Evolutionary conservation across 441 rosid genomes (phyloP).

Genomic region (Corymbia calophylla): DNA sequence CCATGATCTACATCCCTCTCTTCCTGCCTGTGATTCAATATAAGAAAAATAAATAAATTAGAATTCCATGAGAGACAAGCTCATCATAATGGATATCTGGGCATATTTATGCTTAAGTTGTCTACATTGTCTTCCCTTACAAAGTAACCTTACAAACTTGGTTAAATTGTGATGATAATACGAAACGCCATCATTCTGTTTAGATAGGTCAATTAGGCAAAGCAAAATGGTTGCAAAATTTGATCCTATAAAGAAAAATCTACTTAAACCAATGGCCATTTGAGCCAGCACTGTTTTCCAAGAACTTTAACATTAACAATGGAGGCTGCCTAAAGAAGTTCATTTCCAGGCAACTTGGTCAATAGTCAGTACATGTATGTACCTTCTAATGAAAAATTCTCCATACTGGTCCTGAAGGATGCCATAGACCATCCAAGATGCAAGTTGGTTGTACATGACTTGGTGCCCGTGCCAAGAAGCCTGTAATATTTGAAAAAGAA

Average conservation of each 20-base stretch:
- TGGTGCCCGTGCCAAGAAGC: conserved; percentile 99
- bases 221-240: not conserved
- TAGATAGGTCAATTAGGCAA: not conserved
- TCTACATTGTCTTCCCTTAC: not conserved
- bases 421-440: conserved; percentile 95
- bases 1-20: conserved; percentile 55
- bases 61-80: not conserved
- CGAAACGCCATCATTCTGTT: not conserved
- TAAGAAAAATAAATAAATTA: not conserved
- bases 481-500: conserved; percentile 26
- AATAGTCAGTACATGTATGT: not conserved
- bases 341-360: not conserved
- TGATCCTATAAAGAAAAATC: not conserved
- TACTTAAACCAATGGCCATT: not conserved
- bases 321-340: not conserved
- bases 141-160: not conserved
- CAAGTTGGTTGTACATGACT: conserved; percentile 91
- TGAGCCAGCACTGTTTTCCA: not conserved
- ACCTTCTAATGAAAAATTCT: conserved; percentile 90
- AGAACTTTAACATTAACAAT: not conserved
- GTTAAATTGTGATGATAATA: not conserved
- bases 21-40: conserved; percentile 61
- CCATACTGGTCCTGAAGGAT: conserved; percentile 93
- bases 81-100: not conserved
- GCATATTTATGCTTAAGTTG: not conserved